Evolutionary conservation across 768 basidiomycete species (phyloP).

Genomic region (Lentinula sp.): DNA sequence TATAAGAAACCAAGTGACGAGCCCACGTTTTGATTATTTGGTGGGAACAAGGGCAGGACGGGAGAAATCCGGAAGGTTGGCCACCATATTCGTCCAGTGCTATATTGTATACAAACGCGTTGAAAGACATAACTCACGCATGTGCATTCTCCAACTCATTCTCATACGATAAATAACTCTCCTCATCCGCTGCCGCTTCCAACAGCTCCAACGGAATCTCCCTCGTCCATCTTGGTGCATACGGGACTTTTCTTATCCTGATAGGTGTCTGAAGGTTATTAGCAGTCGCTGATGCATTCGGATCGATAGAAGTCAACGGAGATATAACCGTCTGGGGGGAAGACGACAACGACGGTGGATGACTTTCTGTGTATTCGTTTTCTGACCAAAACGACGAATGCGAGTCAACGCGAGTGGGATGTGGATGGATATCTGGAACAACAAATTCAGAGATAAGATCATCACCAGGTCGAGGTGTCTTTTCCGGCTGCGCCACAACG

Average conservation of each 20-base stretch:
- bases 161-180: conserved; percentile 53
- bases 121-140: conserved; percentile 12
- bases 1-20: no score
- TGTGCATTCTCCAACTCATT: conserved; percentile 20
- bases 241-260: neutral
- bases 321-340: neutral
- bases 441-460: no score
- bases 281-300: no score
- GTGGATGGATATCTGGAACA: neutral
- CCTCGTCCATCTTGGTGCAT: conserved; percentile 56
- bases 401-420: neutral
- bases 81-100: no score
- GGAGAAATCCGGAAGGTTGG: no score
- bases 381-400: neutral
- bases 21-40: no score
- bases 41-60: no score
- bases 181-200: conserved; percentile 80
- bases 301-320: no score
- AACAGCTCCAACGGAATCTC: conserved; percentile 74
- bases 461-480: no score
- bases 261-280: no score
- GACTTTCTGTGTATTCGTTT: neutral
- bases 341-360: neutral
- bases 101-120: no score
- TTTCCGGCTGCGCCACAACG: no score